Percentiles rank a stretch among this genome's conserved stretches.
phyloP scores from a whole-genome alignment of 495 filamentous ascomycete genomes.

The Evansstolkia leycettana region DNA sequence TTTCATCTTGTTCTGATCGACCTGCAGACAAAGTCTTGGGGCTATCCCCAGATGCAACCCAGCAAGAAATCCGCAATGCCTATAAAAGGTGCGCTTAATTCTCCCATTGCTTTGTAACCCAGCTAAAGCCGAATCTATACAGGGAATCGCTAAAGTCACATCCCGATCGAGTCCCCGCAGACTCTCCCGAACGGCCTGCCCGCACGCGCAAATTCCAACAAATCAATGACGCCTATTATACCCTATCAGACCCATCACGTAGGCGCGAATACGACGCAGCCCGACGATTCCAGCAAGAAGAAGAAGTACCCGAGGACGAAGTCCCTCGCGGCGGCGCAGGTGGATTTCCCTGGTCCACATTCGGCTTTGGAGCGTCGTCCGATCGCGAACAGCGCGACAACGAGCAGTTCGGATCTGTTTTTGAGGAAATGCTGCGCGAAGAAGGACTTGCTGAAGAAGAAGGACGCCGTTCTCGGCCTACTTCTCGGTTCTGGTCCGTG shows the following conservation, averaged over 20 bases:
- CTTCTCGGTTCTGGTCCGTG: slow-evolving; percentile 71
- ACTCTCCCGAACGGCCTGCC: slow-evolving; percentile 69
- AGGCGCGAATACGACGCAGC: slow-evolving; percentile 83
- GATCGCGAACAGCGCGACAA: slow-evolving; percentile 41
- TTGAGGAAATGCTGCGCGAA: slow-evolving; percentile 97
- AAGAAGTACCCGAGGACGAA: slow-evolving; percentile 47
- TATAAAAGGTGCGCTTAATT: slow-evolving; percentile 63
- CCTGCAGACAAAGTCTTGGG: slow-evolving; percentile 59
- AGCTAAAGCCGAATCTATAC: not conserved
- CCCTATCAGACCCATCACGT: slow-evolving; percentile 66
- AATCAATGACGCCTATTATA: slow-evolving; percentile 97
- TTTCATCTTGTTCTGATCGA: no score
- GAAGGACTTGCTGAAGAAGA: slow-evolving; percentile 67
- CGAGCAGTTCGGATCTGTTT: slow-evolving; percentile 79
- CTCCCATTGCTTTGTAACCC: not conserved
- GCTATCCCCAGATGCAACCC: slow-evolving; percentile 57
- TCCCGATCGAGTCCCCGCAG: slow-evolving; percentile 77
- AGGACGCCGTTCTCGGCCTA: slow-evolving; percentile 32
- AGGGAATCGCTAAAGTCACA: slow-evolving; percentile 91
- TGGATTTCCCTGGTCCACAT: slow-evolving; percentile 49
- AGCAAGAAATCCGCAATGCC: slow-evolving; percentile 81
- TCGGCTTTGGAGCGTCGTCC: slow-evolving; percentile 38
- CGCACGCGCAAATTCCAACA: slow-evolving; percentile 88
- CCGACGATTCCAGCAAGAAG: slow-evolving; percentile 39
- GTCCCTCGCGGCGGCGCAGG: slow-evolving; percentile 35